Conservation (phyloP, 2,329 filamentous ascomycete species). For the Aspergillus ruber region DNA sequence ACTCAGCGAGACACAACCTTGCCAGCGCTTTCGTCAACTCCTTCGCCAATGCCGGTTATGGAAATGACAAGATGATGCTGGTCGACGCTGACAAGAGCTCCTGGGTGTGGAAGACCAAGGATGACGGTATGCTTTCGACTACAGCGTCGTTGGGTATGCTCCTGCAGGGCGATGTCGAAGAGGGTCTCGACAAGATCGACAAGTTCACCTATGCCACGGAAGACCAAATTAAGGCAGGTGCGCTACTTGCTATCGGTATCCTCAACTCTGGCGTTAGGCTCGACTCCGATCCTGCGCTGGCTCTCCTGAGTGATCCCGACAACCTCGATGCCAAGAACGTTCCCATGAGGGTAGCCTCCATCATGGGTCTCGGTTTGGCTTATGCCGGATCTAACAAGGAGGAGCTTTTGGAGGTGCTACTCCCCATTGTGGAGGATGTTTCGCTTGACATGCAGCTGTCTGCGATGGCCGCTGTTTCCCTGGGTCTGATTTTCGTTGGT, state of each 20-base stretch:
- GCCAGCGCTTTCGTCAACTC: slow-evolving; percentile 95
- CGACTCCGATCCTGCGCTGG: slow-evolving; percentile 84
- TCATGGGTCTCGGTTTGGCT: slow-evolving; percentile 92
- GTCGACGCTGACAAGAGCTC: slow-evolving; percentile 79
- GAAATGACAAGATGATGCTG: slow-evolving; percentile 96
- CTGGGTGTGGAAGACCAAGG: slow-evolving; percentile 99
- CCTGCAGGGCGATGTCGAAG: slow-evolving; percentile 88
- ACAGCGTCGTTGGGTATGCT: slow-evolving; percentile 89
- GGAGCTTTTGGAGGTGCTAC: slow-evolving; percentile 73
- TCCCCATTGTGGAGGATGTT: slow-evolving; percentile 82
- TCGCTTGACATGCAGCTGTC: slow-evolving; percentile 89
- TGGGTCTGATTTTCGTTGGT: slow-evolving; percentile 87
- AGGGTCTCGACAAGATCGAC: slow-evolving; percentile 87
- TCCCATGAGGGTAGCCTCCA: slow-evolving; percentile 71
- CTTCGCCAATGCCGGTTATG: slow-evolving; percentile 93
- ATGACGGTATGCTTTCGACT: slow-evolving; percentile 94
- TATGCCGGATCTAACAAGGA: slow-evolving; percentile 94
- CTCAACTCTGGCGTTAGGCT: slow-evolving; percentile 87
- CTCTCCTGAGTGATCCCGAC: slow-evolving; percentile 71
- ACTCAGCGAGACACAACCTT: slow-evolving; percentile 92
- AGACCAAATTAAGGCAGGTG: slow-evolving; percentile 80
- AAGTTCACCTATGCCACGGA: slow-evolving; percentile 84
- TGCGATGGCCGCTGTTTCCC: slow-evolving; percentile 86
- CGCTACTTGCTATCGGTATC: slow-evolving; percentile 87
- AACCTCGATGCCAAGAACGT: slow-evolving; percentile 74